phyloP scores from a whole-genome alignment of 495 filamentous ascomycete genomes.

The Penicillium turbatum region DNA sequence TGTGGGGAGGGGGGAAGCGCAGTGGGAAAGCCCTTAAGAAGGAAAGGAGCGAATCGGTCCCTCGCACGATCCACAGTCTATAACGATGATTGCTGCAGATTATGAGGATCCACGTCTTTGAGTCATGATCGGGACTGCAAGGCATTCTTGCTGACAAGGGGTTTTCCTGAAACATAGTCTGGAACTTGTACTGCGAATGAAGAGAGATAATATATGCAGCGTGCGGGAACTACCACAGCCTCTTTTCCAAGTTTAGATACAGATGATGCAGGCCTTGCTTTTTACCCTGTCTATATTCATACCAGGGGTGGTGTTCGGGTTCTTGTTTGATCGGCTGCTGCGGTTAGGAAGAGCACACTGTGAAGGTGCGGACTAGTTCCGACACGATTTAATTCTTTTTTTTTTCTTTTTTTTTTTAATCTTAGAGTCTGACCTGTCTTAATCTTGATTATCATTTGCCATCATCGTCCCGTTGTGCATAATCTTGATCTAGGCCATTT shows the following conservation, averaged over 20 bases:
- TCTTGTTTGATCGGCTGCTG: constrained; percentile 1
- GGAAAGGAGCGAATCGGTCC: background rate
- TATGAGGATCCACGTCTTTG: background rate
- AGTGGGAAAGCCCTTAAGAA: background rate
- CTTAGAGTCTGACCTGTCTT: background rate
- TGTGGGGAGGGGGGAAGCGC: background rate
- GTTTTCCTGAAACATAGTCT: background rate
- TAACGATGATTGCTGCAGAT: constrained; percentile 1
- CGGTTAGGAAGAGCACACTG: background rate
- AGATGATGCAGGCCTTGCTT: background rate
- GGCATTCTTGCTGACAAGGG: background rate
- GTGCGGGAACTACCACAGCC: constrained; percentile 3
- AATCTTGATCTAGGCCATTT: constrained; percentile 1
- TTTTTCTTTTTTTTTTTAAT: background rate
- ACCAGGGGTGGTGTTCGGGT: background rate
- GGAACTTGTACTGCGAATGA: background rate
- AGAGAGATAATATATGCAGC: background rate
- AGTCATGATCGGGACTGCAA: background rate
- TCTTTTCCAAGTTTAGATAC: constrained; percentile 7
- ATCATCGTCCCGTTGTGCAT: background rate
- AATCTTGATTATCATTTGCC: background rate
- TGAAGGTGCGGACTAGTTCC: background rate
- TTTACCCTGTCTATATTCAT: background rate
- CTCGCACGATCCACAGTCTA: constrained; percentile 3
- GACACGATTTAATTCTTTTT: background rate